Conservation (phyloP, 169 alveolate genomes). For the Plasmodium reichenowi region DNA sequence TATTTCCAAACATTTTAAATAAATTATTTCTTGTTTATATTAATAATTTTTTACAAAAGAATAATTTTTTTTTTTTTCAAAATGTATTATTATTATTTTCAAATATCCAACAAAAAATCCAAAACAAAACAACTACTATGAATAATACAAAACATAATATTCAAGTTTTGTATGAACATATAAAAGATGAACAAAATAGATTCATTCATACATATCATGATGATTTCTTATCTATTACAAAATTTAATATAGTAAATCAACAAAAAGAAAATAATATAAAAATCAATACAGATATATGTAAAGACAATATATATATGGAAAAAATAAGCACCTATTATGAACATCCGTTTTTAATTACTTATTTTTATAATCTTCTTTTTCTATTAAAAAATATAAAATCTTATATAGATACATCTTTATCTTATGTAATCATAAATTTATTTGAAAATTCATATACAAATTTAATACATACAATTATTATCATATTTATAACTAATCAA, state of each 20-base stretch:
- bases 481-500: slow-evolving; percentile 27
- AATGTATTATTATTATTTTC: slow-evolving; percentile 65
- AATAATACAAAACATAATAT: slow-evolving; percentile 1
- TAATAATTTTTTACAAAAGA: slow-evolving; percentile 44
- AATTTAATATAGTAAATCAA: background rate
- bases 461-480: slow-evolving; percentile 25
- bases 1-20: slow-evolving; percentile 19
- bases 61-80: slow-evolving; percentile 36
- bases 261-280: background rate
- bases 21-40: slow-evolving; percentile 51
- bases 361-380: slow-evolving; percentile 57
- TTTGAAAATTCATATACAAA: slow-evolving; percentile 63
- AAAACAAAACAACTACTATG: background rate
- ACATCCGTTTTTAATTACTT: slow-evolving; percentile 52
- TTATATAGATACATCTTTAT: slow-evolving; percentile 55
- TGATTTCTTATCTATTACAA: background rate
- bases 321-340: slow-evolving; percentile 16
- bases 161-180: slow-evolving; percentile 6
- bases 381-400: slow-evolving; percentile 52
- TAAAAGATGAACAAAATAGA: slow-evolving; percentile 1
- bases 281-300: background rate
- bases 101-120: slow-evolving; percentile 6
- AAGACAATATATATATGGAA: background rate
- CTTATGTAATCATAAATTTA: slow-evolving; percentile 8
- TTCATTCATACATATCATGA: background rate